Base-by-base conservation (phyloP, 306 rosid species). In the Castanea sativa region DNA sequence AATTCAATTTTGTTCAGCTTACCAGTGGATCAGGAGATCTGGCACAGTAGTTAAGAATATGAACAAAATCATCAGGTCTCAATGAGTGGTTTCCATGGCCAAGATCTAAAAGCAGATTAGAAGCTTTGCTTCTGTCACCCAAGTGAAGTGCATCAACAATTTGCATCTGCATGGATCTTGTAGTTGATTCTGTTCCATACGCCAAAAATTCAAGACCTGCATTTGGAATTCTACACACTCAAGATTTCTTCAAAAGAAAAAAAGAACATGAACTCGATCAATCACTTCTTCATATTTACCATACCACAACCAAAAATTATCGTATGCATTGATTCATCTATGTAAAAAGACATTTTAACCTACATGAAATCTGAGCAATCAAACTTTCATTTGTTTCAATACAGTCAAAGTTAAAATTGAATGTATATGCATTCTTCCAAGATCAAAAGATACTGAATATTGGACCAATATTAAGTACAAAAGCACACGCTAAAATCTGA, bases 11-110 rank as follows among this genome's bases (percentile, higher is more conserved):
- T 29, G 52, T 73, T 61, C 74, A 72, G 87, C 91, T 77, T 92
- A 94, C 98, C 94, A 94, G 65, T 56, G 98, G 96, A 89, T 94
- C 96, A 57, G 94, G 90, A 49, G 92, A 85, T 29, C 9, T 73
- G 12, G 92, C 92, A 88, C 98, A 94, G 84, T 88, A 82, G 60
- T 76, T 77, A 23, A 92, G 84, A 87, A 94, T 82, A 78, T 61
- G 23, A 79, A 87, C 75, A 79, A 94, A 94, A 88, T 89, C 89
- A 76, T 83, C 75, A 19, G 92, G 88, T 49, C 84, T 76, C 72
- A 84, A 84, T 18, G 90, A 83, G 71, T 32, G 68, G 57, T 84
- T 90, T 84, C 73, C 85, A 68, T 76, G 79, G 76, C 84, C 87
- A 55, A 92, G 87, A 75, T 77, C 89, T 69, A 57, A 71, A 77